These are phyloP conservation scores for Salix brachista DNA, from an alignment of 345 rosid species.

Conservation along the genomic window DNA sequence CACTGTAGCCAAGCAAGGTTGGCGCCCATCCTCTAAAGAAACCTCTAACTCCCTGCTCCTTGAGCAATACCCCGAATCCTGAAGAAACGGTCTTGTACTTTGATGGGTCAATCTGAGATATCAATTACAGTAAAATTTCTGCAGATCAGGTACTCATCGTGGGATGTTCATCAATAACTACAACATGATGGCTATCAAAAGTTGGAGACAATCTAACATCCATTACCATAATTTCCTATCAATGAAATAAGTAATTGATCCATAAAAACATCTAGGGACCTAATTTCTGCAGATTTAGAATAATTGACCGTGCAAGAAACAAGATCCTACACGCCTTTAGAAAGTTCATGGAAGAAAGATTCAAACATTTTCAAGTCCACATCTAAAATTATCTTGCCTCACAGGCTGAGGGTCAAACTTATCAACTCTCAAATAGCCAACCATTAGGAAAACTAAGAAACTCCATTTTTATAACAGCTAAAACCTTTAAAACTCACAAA, in stretches of 20 bases:
- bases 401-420: not conserved
- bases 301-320: not conserved
- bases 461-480: not conserved
- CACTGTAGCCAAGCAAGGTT: constrained; percentile 85
- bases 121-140: not conserved
- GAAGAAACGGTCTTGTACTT: constrained; percentile 78
- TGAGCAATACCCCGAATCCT: constrained; percentile 71
- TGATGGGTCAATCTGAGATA: constrained; percentile 68
- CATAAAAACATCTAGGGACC: too few relatives aligned
- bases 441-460: not conserved
- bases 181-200: not conserved
- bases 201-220: not conserved
- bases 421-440: not conserved
- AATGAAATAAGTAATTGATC: too few relatives aligned
- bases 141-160: not conserved
- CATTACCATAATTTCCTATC: not conserved
- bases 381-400: not conserved
- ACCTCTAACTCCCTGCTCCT: constrained; percentile 82
- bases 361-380: not conserved
- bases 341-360: not conserved
- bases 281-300: too few relatives aligned
- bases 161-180: not conserved
- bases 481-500: not conserved
- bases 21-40: constrained; percentile 92
- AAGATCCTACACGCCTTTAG: not conserved